Conservation (phyloP, 768 basidiomycete genomes). For the Lentinula aciculospora region DNA sequence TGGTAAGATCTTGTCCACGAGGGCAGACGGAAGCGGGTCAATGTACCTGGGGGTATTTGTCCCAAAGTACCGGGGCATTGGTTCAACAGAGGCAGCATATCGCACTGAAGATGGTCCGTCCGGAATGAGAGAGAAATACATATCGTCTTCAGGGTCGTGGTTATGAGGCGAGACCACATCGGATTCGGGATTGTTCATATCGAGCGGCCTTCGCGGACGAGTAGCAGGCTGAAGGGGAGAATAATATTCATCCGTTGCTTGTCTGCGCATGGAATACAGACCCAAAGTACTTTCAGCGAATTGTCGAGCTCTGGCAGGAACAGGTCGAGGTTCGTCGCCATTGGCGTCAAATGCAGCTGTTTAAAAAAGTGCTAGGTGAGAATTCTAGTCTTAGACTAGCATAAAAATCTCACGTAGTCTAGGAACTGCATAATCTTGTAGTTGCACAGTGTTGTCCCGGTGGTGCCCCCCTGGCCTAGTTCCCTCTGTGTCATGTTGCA, state of each 20-base stretch:
- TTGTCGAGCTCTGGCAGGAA: conserved; percentile 28
- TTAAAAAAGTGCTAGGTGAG: background rate
- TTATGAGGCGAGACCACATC: background rate
- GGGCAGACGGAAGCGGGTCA: conserved; percentile 42
- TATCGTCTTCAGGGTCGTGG: background rate
- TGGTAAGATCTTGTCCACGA: conserved; percentile 26
- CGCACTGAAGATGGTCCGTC: conserved; percentile 2
- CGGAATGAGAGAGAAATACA: background rate
- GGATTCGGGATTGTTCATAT: background rate
- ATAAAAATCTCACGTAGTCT: conserved; percentile 19
- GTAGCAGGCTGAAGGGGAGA: conserved; percentile 1
- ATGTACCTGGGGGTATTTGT: conserved; percentile 23
- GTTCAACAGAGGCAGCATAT: background rate
- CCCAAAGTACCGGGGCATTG: conserved; percentile 10
- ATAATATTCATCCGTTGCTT: background rate
- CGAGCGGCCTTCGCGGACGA: conserved; percentile 9
- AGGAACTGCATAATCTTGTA: conserved; percentile 6
- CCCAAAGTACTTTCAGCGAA: background rate
- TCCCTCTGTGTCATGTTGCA: background rate
- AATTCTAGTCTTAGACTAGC: background rate
- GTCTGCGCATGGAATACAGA: background rate
- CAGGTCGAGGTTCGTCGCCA: conserved; percentile 58
- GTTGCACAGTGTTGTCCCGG: conserved; percentile 2
- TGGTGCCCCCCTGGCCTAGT: background rate
- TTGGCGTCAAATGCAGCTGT: conserved; percentile 38